Evolutionary conservation across 805 yeast genomes (phyloP).

Genomic region (Teunomyces stri): DNA sequence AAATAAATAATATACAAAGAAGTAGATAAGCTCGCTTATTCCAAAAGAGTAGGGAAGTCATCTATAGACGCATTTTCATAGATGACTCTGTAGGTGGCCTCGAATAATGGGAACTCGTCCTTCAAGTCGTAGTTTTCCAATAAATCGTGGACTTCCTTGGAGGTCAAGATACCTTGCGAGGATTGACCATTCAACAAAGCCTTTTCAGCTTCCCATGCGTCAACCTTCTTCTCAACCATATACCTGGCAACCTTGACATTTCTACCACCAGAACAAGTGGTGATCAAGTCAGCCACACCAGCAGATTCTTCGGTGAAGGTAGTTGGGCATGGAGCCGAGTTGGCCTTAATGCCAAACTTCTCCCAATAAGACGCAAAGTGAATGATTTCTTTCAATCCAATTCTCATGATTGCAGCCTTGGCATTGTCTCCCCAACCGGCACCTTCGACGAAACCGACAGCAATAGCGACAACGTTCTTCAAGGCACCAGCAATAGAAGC

Average conservation of each 20-base stretch:
- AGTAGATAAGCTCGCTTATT: conserved; percentile 15
- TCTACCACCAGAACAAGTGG: conserved; percentile 97
- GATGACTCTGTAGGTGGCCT: conserved; percentile 78
- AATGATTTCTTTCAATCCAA: conserved; percentile 88
- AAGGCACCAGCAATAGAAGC: conserved; percentile 96
- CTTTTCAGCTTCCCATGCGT: conserved; percentile 80
- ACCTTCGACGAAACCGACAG: conserved; percentile 97
- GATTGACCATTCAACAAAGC: conserved; percentile 90
- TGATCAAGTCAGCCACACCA: conserved; percentile 97
- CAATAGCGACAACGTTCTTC: conserved; percentile 92
- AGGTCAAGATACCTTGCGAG: conserved; percentile 92
- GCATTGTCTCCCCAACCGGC: conserved; percentile 99
- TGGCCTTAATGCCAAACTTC: conserved; percentile 52
- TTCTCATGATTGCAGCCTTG: conserved; percentile 95
- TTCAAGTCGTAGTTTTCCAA: conserved; percentile 50
- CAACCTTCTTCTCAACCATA: conserved; percentile 76
- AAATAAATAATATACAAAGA: conserved; percentile 6
- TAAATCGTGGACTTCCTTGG: conserved; percentile 87
- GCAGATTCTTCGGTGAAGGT: conserved; percentile 94
- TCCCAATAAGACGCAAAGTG: conserved; percentile 62
- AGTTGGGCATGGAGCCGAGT: conserved; percentile 61
- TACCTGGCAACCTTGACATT: conserved; percentile 87
- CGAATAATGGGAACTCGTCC: conserved; percentile 78
- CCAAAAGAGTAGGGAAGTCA: conserved; percentile 70
- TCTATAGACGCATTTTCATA: conserved; percentile 73